Conservation (phyloP, 169 alveolate species). For the Babesia sp. region DNA sequence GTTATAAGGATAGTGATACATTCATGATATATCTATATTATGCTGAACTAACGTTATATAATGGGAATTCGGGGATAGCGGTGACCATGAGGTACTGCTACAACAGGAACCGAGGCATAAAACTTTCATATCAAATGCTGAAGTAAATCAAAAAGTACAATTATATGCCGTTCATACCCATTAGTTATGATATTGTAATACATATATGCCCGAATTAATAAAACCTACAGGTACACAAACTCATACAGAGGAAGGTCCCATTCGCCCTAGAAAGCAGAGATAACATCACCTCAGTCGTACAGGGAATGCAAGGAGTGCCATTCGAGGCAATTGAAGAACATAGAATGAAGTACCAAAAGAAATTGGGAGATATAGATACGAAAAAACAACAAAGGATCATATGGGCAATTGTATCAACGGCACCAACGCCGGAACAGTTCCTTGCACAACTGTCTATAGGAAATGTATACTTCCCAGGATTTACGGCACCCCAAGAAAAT, state of each 20-base stretch:
- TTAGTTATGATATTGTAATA: no score
- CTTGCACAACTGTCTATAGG: slow-evolving; percentile 66
- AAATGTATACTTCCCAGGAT: slow-evolving; percentile 55
- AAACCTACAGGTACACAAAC: slow-evolving; percentile 90
- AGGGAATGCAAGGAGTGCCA: slow-evolving; percentile 98
- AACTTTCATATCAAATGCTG: no score
- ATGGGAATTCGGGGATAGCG: no score
- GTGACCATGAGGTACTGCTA: no score
- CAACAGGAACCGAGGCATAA: no score
- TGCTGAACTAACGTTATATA: no score
- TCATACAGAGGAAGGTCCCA: slow-evolving; percentile 89
- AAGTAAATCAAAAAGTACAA: no score
- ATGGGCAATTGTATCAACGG: slow-evolving; percentile 82
- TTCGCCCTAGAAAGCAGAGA: slow-evolving; percentile 96
- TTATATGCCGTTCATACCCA: no score
- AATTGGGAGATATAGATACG: slow-evolving; percentile 73
- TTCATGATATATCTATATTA: no score
- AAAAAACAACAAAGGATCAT: slow-evolving; percentile 79
- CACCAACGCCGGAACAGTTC: slow-evolving; percentile 77
- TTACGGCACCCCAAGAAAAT: slow-evolving; percentile 17
- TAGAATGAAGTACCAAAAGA: slow-evolving; percentile 67
- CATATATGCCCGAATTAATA: no score
- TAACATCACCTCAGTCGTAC: slow-evolving; percentile 88
- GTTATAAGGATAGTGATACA: no score
- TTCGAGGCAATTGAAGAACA: slow-evolving; percentile 83